Percentiles rank a stretch among this genome's conserved stretches.
Evolutionary conservation across 2,329 filamentous ascomycete species (phyloP).

Genomic region (Ceratocystis diversiconidia): DNA sequence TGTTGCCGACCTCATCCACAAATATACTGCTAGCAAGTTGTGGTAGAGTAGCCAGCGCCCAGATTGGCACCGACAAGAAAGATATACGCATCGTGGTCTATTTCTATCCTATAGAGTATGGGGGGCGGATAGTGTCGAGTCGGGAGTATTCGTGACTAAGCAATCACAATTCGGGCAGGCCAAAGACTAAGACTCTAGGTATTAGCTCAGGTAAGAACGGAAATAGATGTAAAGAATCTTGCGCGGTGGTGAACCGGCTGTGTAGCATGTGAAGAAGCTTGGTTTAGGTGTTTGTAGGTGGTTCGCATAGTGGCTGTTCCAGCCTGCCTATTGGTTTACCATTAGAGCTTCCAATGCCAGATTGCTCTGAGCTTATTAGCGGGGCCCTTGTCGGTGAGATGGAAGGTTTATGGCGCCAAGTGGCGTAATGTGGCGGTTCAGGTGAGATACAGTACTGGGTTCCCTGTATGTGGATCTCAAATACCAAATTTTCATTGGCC

Average conservation of each 20-base stretch:
- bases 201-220: neutral
- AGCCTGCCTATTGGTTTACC: neutral
- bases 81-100: slow-evolving; percentile 8
- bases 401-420: neutral
- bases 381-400: neutral
- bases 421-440: neutral
- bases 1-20: slow-evolving; percentile 75
- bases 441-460: no score
- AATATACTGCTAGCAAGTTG: slow-evolving; percentile 49
- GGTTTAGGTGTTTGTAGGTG: neutral
- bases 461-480: no score
- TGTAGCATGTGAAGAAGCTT: slow-evolving; percentile 1
- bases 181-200: neutral
- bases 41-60: slow-evolving; percentile 30
- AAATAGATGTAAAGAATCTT: neutral
- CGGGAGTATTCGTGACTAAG: neutral
- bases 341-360: neutral
- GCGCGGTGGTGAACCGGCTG: neutral
- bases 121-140: neutral
- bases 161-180: neutral
- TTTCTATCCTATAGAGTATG: neutral
- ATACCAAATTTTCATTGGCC: no score
- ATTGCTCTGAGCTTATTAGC: slow-evolving; percentile 5
- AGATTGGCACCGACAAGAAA: slow-evolving; percentile 18
- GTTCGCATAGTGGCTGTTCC: neutral